Base-by-base conservation (phyloP, 140 eudicot species). In the Senecio squalidus region DNA sequence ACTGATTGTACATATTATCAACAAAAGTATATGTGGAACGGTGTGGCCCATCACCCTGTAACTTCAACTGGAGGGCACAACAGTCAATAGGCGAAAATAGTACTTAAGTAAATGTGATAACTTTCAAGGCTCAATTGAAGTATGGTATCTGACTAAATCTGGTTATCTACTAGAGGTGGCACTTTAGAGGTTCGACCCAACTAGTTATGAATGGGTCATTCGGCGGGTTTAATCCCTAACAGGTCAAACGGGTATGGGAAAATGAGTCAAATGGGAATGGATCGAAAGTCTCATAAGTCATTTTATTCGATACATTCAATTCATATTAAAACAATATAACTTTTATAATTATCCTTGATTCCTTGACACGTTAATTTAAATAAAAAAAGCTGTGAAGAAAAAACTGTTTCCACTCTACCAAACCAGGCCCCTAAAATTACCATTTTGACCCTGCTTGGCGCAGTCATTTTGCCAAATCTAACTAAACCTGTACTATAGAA, bases 1-100 rank as follows among this genome's bases (percentile, higher is more conserved):
- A 38, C 60, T 64, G 76, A 53, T 63, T 78, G 67, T 81, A 88
- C 82, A 84, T 79, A 54, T 82, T 82, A 64, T 88, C 91, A 52
- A 88, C 70, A 69, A 81, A 88, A 55, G 76, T 72, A 68, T 77
- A 61, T 20, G 90, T 74, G 16, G 86, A 62, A 15, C 65, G 45
- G 52, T 71, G 81, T 30, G 64, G 60, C 47, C 70, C 65, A 25
- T n/a, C 62, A 69, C 75, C 44, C 60, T 80, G 68, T 68, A 64
- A 64, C 69, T 67, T 81, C 29, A 55, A 57, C 87, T 84, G 75
- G 67, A 64, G 59, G 68, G 14, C 41, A 26, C 11, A 22, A 40
- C 6, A 30, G 30, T 39, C 43, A 56, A 27, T 31, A 29, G 20
- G 39, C 63, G 38, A 46, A 63, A 21, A 34, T 20, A 38, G 13